Evolutionary conservation across 352 stramenopile genomes (phyloP), one percentile per base, ranked within the genome.

Genomic region (Salisapilia sapeloensis): DNA sequence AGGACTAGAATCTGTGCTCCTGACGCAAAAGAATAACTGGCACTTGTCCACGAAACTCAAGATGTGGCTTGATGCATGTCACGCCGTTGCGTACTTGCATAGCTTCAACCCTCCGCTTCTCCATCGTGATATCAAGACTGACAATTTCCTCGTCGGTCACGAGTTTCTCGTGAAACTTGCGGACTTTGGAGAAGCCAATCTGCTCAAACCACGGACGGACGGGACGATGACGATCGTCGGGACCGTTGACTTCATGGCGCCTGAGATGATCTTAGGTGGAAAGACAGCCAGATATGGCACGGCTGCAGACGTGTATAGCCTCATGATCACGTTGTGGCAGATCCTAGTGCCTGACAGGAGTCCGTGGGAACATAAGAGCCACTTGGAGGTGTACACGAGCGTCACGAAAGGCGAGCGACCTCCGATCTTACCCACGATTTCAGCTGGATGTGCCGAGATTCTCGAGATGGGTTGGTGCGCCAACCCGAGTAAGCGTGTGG

Each of bases 271-370:
- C 60, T 61, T 4, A 79, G 74, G 74, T 2, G 70, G 74, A 35
- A 86, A 86, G 40, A 82, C 70, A 4, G 70, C 74, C 2, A 49
- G 64, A 2, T 89, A 89, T 18, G 74, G 56, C 40, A 81, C 74
- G 0, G 70, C 61, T 4, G 70, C 83, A 1, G 74, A 89, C 33
- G 71, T 84, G 15, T 89, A 89, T 51, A 86, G 70, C 37, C 41
- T 89, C 6, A 84, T 85, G 66, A 84, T 89, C 38, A 89, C 74
- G 31, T 42, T 89, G 7, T 89, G 74, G 74, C 69, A 89, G 46
- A 89, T 89, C 42, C 69, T 89, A 55, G 69, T 86, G 20, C 74
- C 74, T 1, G 59, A 55, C 20, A 61, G 59, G 0, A 84, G 61
- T 45, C 74, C 74, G 7, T 90, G 74, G 74, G 62, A 71, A 24